Base-by-base conservation (phyloP, 768 basidiomycete species). In the Collybia nuda region DNA sequence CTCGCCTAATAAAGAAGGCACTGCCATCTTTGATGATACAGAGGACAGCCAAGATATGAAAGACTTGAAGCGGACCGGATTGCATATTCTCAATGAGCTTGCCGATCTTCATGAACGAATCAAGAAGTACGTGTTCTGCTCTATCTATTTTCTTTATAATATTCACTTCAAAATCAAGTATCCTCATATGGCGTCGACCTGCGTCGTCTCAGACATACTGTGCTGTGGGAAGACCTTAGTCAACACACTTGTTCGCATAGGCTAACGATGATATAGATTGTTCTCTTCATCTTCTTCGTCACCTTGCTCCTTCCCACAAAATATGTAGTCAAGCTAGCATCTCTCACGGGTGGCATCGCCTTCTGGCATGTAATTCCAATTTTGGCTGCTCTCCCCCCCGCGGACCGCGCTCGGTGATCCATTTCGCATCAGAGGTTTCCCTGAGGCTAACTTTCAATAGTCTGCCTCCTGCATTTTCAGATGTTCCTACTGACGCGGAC, bases 361-460 rank as follows among this genome's bases (percentile, higher is more conserved):
- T 88, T 82, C 61, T 88, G 86, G 86, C 86, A 87, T 56, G 61
- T 80, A 6, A 63, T 70, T 7, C 86, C 86, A 1, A 61, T 87
- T 37, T 40, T 86, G n/a, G 70, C 69, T 22, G 75, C 78, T 1
- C 67, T 88, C 21, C 69, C 80, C 9, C 66, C 73, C 1, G 60
- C 62, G 38, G 78, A 81, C 6, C 69, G 74, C 47, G 64, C 65
- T 46, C 73, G 81, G 84, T 78, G 55, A 48, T 5, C n/a, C 22
- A 15, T 47, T 15, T 2, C 23, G 26, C 36, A 29, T 40, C 23
- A 18, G n/a, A 5, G 3, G 9, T 15, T 36, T 15, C 7, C 22
- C 36, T 15, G 22, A 43, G 4, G 36, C 29, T 12, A n/a, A 28
- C 43, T 46, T 28, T 44, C 23, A 48, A 6, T 40, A 85, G 81